A percentile compares a stretch with the other conserved stretches of the same genome.
These are phyloP conservation scores for Zygotorulaspora danielsina DNA, from an alignment of 805 yeast species.

Conservation along the genomic window DNA sequence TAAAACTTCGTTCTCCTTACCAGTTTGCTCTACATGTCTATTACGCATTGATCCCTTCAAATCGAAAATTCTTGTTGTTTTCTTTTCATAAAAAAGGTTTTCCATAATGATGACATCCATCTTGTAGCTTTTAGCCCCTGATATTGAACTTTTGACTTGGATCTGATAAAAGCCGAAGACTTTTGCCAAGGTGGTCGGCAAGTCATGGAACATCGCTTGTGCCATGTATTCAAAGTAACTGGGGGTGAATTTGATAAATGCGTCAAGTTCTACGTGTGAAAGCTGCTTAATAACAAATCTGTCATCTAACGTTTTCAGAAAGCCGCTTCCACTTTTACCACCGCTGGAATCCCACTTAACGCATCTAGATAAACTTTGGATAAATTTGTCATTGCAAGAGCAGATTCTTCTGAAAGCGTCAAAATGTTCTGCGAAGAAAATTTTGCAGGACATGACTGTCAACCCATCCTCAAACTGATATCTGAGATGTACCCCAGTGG, in stretches of 20 bases:
- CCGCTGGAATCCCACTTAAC: slow-evolving; percentile 95
- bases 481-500: slow-evolving; percentile 83
- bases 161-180: slow-evolving; percentile 95
- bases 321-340: slow-evolving; percentile 94
- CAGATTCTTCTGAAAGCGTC: slow-evolving; percentile 88
- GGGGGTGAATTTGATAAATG: slow-evolving; percentile 93
- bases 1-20: slow-evolving; percentile 88
- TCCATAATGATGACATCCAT: slow-evolving; percentile 96
- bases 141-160: slow-evolving; percentile 72
- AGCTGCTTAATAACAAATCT: slow-evolving; percentile 85
- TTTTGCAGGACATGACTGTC: slow-evolving; percentile 82
- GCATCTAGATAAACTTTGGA: slow-evolving; percentile 89
- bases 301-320: slow-evolving; percentile 86
- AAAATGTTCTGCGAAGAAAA: slow-evolving; percentile 93
- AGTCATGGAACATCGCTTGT: slow-evolving; percentile 88
- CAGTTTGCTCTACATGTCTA: slow-evolving; percentile 94
- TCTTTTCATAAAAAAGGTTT: slow-evolving; percentile 79
- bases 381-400: slow-evolving; percentile 66
- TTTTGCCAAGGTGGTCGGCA: slow-evolving; percentile 92
- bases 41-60: slow-evolving; percentile 97
- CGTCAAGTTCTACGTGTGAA: slow-evolving; percentile 82
- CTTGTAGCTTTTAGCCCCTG: slow-evolving; percentile 65
- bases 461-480: slow-evolving; percentile 87
- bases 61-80: slow-evolving; percentile 84
- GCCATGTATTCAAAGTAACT: slow-evolving; percentile 94